These are phyloP conservation scores for Isoetes taiwanensis DNA, from an alignment of 75 land plant species.

Conservation along the genomic window DNA sequence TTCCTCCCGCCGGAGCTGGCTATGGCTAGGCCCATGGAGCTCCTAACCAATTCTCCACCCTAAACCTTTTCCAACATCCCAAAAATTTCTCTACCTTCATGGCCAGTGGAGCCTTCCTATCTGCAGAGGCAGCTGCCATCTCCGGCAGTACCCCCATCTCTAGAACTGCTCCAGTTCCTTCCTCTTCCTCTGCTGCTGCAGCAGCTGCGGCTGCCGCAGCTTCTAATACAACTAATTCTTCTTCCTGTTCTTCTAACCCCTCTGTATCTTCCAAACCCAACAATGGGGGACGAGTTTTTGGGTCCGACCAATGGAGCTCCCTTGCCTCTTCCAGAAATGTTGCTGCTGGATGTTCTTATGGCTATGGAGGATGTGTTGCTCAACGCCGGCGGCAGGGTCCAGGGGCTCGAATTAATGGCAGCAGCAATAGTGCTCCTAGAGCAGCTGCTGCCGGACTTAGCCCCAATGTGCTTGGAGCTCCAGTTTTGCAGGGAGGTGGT, in stretches of 20 bases:
- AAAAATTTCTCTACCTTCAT: background rate
- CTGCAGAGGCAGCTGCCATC: slow-evolving; percentile 5
- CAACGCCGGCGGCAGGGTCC: slow-evolving; percentile 7
- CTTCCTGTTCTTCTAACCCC: too few relatives aligned
- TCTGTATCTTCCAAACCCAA: too few relatives aligned
- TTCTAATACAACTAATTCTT: too few relatives aligned
- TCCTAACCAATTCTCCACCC: background rate
- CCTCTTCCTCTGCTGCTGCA: slow-evolving; percentile 11
- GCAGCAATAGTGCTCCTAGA: background rate
- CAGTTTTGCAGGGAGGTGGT: slow-evolving; percentile 4
- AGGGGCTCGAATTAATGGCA: background rate
- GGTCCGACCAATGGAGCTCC: slow-evolving; percentile 12
- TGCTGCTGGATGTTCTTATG: too few relatives aligned
- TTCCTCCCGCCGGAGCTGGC: background rate
- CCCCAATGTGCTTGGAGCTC: background rate
- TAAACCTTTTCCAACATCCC: background rate
- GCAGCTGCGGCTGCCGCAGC: slow-evolving; percentile 13
- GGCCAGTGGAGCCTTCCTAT: slow-evolving; percentile 9
- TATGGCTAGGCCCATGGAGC: background rate
- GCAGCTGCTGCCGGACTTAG: background rate
- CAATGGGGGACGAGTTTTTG: slow-evolving; percentile 1
- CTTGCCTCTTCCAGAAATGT: too few relatives aligned
- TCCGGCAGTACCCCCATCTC: background rate
- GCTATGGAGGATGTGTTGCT: slow-evolving; percentile 7
- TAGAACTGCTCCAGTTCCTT: slow-evolving; percentile 9